Evolutionary conservation across 1,284 basidiomycete species (phyloP), one percentile per base, ranked within the genome.

Genomic region (Pseudomicrostroma phylloplanum): DNA sequence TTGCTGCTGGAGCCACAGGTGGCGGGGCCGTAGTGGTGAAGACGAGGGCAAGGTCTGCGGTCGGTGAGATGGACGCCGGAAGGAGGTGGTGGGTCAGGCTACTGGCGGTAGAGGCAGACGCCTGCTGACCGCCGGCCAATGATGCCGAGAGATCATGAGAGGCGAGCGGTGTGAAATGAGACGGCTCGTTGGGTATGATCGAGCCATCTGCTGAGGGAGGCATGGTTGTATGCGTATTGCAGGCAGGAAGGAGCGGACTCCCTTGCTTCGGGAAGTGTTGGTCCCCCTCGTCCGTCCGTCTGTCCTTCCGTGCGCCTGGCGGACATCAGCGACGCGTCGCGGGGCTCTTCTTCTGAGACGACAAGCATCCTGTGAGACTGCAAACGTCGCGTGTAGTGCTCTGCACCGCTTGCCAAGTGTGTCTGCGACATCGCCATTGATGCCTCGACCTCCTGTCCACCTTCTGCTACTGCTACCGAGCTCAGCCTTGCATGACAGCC

Each of bases 31-130:
- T 25, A 15, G 51, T 54, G 13, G 51, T 19, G 51, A 54, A 54
- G 51, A 54, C 17, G 21, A 54, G 51, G 51, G 51, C 51, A 26
- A 54, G 51, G 51, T 54, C 51, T 13, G 13, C 13, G 51, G 17
- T 13, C 51, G 51, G 51, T 13, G 51, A 54, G 21, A 54, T 19
- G 17, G 51, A 54, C 21, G 15, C 15, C 4, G 51, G 51, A 13
- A 54, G 21, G 7, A 54, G n/a, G 51, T 54, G 51, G 51, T 54
- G 51, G 21, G 3, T 54, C 21, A 8, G 21, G 51, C 51, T 54
- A 25, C 51, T 54, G 51, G 17, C 21, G 17, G 43, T 17, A 17
- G 43, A 48, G 15, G 43, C 15, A 12, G 30, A 3, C 4, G 30
- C 30, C 30, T 36, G 30, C 30, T 36, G 30, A 36, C 30, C 30